Evolutionary conservation across 1,284 basidiomycete species (phyloP), one percentile per base, ranked within the genome.

Genomic region (Ustilago hordei): DNA sequence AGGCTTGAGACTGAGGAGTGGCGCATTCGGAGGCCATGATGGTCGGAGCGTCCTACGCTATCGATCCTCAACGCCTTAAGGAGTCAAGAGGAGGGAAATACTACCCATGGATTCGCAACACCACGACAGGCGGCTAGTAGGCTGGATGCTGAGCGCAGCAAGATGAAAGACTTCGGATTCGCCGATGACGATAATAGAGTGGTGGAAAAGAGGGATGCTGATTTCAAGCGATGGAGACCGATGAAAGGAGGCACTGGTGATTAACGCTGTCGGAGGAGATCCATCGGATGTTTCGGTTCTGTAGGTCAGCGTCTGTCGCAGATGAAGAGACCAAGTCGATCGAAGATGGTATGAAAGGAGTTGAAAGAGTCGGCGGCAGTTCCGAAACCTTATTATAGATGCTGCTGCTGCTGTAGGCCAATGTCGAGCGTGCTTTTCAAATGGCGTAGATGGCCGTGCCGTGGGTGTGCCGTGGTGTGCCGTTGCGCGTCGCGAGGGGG

Each of bases 11-110:
- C 2, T 45, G 45, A 13, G 56, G n/a, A 3, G 39, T 36, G 9
- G 60, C 56, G 32, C 32, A 52, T 52, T 60, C 69, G 34, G 60
- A 67, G 11, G 69, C 62, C 69, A 72, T 72, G 57, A 4, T 62
- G 55, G n/a, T 52, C 9, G 12, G 4, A 12, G 36, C 41, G 32
- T 19, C 39, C 35, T 43, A n/a, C 15, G 35, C 36, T 19, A 39
- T 23, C 19, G 32, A 48, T 38, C 1, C 54, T 62, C 38, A 11
- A 60, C 54, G 48, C 62, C 68, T 57, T 48, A 45, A 4, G 9
- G 32, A 47, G 48, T 70, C 35, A 43, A 48, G 54, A 35, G 32
- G 28, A 13, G 47, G 13, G 15, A 34, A 28, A 13, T 13, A 31
- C 15, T 34, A 54, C 35, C 7, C 68, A 70, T 70, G 50, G 36